Conservation (phyloP, 2,329 filamentous ascomycete genomes). For the Torrubiellomyces zombiae region DNA sequence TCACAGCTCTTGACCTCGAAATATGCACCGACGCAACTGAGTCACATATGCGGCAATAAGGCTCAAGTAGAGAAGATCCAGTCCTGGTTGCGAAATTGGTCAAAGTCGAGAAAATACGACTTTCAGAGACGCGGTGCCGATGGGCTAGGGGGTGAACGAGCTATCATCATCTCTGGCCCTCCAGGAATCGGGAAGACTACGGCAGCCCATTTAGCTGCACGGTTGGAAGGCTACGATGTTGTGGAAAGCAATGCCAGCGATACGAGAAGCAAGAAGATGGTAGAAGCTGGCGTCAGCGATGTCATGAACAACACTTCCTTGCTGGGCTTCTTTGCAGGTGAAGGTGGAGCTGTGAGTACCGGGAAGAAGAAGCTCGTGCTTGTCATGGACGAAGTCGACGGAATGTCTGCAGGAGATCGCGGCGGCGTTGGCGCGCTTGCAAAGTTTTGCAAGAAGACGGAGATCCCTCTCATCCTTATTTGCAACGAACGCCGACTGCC, state of each 20-base stretch:
- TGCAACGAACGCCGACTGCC: constrained; percentile 87
- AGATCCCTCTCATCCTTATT: constrained; percentile 89
- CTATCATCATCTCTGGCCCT: constrained; percentile 89
- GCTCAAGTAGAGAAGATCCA: constrained; percentile 76
- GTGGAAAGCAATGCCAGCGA: constrained; percentile 95
- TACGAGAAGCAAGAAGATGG: constrained; percentile 84
- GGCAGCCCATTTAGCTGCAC: constrained; percentile 84
- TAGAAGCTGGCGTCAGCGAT: constrained; percentile 75
- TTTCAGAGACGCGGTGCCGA: constrained; percentile 76
- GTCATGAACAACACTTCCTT: constrained; percentile 89
- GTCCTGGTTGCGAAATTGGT: constrained; percentile 71
- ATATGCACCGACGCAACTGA: constrained; percentile 73
- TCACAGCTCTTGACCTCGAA: constrained; percentile 82
- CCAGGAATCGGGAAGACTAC: constrained; percentile 97
- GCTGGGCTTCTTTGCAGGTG: constrained; percentile 74
- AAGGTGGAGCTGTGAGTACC: constrained; percentile 62
- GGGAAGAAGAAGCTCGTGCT: constrained; percentile 86
- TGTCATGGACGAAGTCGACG: constrained; percentile 98
- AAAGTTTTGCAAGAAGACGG: constrained; percentile 86
- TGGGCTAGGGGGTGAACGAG: constrained; percentile 65
- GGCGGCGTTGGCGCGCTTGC: constrained; percentile 90
- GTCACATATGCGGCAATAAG: constrained; percentile 93
- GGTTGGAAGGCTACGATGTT: constrained; percentile 82
- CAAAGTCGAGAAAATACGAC: constrained; percentile 56
- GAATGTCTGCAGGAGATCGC: constrained; percentile 93